phyloP scores from a whole-genome alignment of 176 grass and related monocot species.

The Eremochloa ophiuroides region DNA sequence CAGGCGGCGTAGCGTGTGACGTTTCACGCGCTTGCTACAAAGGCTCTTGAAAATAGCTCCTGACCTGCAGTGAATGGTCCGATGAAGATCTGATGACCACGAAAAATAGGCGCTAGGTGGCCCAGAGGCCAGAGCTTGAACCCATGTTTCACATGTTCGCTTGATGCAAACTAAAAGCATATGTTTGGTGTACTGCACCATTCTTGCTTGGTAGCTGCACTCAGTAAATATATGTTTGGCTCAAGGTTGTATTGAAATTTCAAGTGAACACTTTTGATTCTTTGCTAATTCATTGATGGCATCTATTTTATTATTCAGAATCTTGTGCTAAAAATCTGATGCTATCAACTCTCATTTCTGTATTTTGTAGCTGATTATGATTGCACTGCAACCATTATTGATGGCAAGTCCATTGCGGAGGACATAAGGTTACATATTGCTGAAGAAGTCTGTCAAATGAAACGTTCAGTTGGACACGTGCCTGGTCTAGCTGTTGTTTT shows the following conservation, averaged over 20 bases:
- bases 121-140: not conserved
- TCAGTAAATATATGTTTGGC: not conserved
- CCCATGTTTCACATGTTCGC: not conserved
- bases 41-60: not conserved
- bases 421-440: conserved; percentile 71
- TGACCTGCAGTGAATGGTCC: not conserved
- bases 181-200: not conserved
- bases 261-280: conserved; percentile 1
- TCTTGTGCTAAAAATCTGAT: not conserved
- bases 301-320: not conserved
- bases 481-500: conserved; percentile 84
- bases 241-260: not conserved
- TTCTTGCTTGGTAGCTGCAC: conserved; percentile 2
- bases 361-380: conserved; percentile 38
- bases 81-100: not conserved
- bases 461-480: conserved; percentile 41
- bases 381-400: conserved; percentile 43
- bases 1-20: not conserved
- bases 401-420: conserved; percentile 79
- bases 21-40: not conserved
- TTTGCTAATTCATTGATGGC: not conserved
- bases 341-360: not conserved
- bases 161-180: not conserved
- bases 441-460: conserved; percentile 59
- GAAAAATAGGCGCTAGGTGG: not conserved